Percentiles rank a stretch among this genome's conserved stretches.
Evolutionary conservation across 352 stramenopile genomes (phyloP).

Genomic region (Globisporangium spinosum): DNA sequence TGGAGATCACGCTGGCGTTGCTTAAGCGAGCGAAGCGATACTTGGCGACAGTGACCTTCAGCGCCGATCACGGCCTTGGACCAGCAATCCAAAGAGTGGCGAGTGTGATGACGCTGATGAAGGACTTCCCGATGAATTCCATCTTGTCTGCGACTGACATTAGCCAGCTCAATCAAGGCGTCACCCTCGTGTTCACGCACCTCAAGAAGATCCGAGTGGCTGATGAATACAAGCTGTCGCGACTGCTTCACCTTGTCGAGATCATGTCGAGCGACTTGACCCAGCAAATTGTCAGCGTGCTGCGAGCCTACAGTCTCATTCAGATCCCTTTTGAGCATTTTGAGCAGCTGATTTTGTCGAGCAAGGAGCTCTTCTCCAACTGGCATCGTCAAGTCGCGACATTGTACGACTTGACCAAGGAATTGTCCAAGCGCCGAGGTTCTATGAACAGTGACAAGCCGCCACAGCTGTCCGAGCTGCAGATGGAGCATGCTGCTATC

Average conservation of each 20-base stretch:
- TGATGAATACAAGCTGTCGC: constrained; percentile 85
- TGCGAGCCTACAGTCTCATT: constrained; percentile 82
- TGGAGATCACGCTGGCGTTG: constrained; percentile 89
- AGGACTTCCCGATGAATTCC: constrained; percentile 91
- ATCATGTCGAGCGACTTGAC: constrained; percentile 86
- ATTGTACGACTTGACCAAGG: constrained; percentile 87
- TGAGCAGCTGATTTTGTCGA: constrained; percentile 65
- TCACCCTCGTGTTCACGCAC: constrained; percentile 83
- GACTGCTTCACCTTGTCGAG: constrained; percentile 77
- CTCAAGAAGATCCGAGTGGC: constrained; percentile 89
- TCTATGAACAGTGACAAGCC: constrained; percentile 83
- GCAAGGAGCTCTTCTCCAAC: constrained; percentile 83
- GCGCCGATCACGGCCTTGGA: constrained; percentile 85
- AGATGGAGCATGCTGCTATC: constrained; percentile 84
- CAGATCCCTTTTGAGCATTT: constrained; percentile 85
- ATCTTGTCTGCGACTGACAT: constrained; percentile 89
- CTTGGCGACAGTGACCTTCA: constrained; percentile 89
- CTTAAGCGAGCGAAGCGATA: constrained; percentile 92
- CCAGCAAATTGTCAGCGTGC: constrained; percentile 74
- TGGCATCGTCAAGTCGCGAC: constrained; percentile 79
- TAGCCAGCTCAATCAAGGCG: constrained; percentile 72
- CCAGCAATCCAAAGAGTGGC: constrained; percentile 81
- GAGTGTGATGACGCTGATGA: constrained; percentile 91
- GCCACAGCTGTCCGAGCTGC: constrained; percentile 70
- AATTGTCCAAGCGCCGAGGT: constrained; percentile 81